phyloP scores from a whole-genome alignment of 1,284 basidiomycete species.

The Microbotryum scabiosae region DNA sequence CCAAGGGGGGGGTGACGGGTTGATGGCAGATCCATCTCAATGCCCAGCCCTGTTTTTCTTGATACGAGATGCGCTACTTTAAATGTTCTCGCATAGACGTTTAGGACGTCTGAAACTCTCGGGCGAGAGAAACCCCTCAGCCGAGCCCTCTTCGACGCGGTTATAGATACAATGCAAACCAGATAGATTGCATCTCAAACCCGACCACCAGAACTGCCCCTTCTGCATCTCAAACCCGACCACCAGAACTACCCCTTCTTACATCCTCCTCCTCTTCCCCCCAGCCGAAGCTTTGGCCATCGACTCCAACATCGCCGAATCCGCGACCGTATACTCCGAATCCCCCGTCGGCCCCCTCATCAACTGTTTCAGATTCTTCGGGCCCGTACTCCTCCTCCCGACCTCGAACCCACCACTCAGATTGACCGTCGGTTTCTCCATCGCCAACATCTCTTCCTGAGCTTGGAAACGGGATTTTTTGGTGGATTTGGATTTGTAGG shows the following conservation, averaged over 20 bases:
- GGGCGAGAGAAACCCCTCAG: too few relatives aligned
- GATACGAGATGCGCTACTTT: too few relatives aligned
- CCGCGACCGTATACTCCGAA: constrained; percentile 27
- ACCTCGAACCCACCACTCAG: constrained; percentile 16
- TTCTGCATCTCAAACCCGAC: not conserved
- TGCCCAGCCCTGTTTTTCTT: too few relatives aligned
- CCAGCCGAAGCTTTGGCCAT: not conserved
- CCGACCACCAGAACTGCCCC: not conserved
- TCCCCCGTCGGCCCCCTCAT: constrained; percentile 23
- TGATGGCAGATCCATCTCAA: too few relatives aligned
- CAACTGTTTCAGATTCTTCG: constrained; percentile 18
- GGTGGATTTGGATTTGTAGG: not conserved
- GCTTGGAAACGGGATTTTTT: not conserved
- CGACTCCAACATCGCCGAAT: constrained; percentile 4
- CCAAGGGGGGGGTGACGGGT: too few relatives aligned
- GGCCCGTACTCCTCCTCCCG: constrained; percentile 14
- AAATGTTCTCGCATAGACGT: too few relatives aligned
- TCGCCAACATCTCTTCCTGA: constrained; percentile 29
- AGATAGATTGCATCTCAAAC: too few relatives aligned
- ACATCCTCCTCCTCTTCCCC: not conserved
- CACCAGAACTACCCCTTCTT: not conserved
- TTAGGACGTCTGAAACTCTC: too few relatives aligned
- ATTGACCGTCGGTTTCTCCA: not conserved
- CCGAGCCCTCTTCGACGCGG: too few relatives aligned
- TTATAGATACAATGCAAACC: too few relatives aligned